These are phyloP conservation scores for Scedosporium apiospermum DNA, from an alignment of 2,329 filamentous ascomycete species.

Conservation along the genomic window DNA sequence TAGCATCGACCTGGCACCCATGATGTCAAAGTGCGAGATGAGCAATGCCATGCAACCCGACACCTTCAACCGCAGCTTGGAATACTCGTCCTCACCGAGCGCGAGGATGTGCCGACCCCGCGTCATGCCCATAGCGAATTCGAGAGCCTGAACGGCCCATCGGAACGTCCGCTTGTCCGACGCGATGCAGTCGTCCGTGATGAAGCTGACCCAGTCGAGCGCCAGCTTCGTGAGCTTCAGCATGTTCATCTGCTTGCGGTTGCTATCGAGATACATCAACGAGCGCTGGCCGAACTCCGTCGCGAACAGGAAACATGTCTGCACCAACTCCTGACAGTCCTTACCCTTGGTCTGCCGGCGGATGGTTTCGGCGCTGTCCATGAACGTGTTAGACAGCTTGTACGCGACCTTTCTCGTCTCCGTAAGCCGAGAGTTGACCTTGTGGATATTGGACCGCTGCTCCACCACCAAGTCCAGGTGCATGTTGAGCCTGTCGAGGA, in stretches of 20 bases:
- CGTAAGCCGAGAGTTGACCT: conserved; percentile 82
- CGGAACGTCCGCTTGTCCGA: conserved; percentile 93
- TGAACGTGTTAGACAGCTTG: conserved; percentile 94
- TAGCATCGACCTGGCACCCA: conserved; percentile 87
- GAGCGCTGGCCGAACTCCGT: conserved; percentile 97
- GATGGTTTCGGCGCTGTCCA: conserved; percentile 95
- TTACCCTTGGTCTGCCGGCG: conserved; percentile 73
- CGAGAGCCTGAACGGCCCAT: conserved; percentile 90
- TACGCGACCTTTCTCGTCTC: conserved; percentile 95
- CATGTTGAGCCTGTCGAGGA: conserved; percentile 69
- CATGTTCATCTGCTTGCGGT: conserved; percentile 93
- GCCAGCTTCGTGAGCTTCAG: conserved; percentile 87
- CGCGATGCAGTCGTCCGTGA: conserved; percentile 91
- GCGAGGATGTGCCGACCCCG: conserved; percentile 87
- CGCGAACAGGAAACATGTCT: conserved; percentile 97
- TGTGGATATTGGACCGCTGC: conserved; percentile 83
- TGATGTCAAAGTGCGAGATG: conserved; percentile 98
- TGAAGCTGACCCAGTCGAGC: conserved; percentile 95
- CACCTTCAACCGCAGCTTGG: conserved; percentile 73
- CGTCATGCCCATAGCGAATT: conserved; percentile 97
- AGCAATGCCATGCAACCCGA: conserved; percentile 95
- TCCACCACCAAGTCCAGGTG: conserved; percentile 86
- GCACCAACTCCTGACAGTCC: conserved; percentile 89
- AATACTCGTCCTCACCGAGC: conserved; percentile 81
- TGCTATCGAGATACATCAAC: conserved; percentile 90